These are phyloP conservation scores for Globisporangium heterothallicum DNA, from an alignment of 352 stramenopile species.

Conservation along the genomic window DNA sequence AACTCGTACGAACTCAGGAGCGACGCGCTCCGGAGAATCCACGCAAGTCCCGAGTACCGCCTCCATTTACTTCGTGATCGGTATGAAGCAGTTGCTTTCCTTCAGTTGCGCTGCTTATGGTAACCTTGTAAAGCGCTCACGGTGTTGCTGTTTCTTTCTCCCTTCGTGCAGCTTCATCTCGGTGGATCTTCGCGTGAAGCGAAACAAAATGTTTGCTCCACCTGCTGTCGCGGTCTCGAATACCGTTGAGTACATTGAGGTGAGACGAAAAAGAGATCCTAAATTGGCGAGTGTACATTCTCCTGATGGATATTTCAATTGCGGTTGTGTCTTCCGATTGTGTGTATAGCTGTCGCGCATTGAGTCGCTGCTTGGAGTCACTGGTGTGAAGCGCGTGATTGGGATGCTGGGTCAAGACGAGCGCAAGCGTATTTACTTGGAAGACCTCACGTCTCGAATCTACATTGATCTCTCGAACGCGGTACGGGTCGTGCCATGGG, in stretches of 20 bases:
- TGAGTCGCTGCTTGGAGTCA: constrained; percentile 80
- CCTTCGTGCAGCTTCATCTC: constrained; percentile 50
- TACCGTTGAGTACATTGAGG: constrained; percentile 67
- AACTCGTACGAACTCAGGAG: constrained; percentile 72
- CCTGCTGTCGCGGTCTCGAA: constrained; percentile 51
- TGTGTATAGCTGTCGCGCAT: constrained; percentile 68
- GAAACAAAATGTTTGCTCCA: constrained; percentile 78
- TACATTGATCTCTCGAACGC: constrained; percentile 68
- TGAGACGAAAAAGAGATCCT: constrained; percentile 10
- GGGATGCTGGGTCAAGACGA: constrained; percentile 85
- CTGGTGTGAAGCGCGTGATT: constrained; percentile 70
- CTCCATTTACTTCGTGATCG: constrained; percentile 63
- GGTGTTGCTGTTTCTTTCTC: not conserved
- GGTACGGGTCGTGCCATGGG: no score
- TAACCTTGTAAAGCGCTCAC: not conserved
- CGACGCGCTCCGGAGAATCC: constrained; percentile 48
- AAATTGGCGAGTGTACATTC: no score
- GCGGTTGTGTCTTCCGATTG: not conserved
- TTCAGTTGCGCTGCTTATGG: not conserved
- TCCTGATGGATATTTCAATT: not conserved
- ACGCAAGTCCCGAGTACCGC: constrained; percentile 48
- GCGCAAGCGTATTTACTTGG: constrained; percentile 67
- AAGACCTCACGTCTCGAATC: constrained; percentile 81
- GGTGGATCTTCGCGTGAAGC: constrained; percentile 68
- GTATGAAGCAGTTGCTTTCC: constrained; percentile 11